Evolutionary conservation across 2,329 filamentous ascomycete species (phyloP).

Genomic region (Alternaria sp.): DNA sequence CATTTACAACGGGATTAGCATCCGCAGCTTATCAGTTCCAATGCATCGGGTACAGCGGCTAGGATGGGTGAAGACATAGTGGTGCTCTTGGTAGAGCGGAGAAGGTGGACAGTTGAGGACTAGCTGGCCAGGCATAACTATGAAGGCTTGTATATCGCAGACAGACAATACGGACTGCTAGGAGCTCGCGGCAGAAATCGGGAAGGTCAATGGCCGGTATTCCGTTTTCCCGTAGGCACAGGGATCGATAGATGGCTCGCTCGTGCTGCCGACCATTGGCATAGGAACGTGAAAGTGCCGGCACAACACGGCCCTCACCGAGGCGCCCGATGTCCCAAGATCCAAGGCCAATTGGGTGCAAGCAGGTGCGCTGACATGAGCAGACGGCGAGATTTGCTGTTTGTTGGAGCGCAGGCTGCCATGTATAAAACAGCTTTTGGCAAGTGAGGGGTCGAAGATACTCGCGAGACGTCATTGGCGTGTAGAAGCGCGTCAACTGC

Average conservation of each 20-base stretch:
- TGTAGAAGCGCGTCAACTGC: constrained; percentile 13
- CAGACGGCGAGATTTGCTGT: not conserved
- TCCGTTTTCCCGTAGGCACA: constrained; percentile 30
- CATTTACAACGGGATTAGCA: not conserved
- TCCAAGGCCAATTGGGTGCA: not conserved
- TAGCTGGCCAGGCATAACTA: not conserved
- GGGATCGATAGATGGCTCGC: constrained; percentile 19
- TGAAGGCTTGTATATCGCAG: constrained; percentile 5
- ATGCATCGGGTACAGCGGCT: not conserved
- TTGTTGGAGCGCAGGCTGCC: not conserved
- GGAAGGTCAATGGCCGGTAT: constrained; percentile 23
- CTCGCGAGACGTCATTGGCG: constrained; percentile 27
- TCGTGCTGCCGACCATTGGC: constrained; percentile 18
- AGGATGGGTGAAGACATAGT: not conserved
- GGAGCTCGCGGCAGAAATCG: constrained; percentile 25
- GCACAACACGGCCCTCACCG: constrained; percentile 16
- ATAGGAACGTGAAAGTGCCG: constrained; percentile 13
- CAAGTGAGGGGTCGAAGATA: constrained; percentile 15
- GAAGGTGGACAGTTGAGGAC: not conserved
- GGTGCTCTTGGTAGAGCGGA: not conserved
- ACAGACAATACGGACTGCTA: constrained; percentile 5
- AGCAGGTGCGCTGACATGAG: not conserved
- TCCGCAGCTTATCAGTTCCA: not conserved
- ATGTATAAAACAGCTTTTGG: constrained; percentile 4
- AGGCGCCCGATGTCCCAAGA: constrained; percentile 23